These are phyloP conservation scores for Citrus cavaleriei DNA, from an alignment of 345 rosid genomes.

Conservation along the genomic window DNA sequence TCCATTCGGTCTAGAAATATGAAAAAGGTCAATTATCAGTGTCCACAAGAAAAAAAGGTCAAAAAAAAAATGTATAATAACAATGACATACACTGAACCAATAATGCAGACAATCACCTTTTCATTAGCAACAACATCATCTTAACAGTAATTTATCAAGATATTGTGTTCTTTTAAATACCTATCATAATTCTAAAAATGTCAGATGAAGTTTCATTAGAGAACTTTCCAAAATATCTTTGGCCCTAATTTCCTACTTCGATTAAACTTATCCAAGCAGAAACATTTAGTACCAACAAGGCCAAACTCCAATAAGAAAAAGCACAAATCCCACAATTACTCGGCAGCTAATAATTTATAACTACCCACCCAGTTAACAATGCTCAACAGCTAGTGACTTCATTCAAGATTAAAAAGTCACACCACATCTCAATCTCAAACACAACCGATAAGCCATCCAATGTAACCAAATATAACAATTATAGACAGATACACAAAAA, in stretches of 20 bases:
- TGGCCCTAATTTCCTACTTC: not conserved
- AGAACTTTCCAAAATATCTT: not conserved
- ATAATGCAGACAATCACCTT: not conserved
- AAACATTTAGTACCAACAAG: not conserved
- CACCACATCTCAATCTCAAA: not conserved
- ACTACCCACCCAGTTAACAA: too few species aligned
- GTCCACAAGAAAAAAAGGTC: not conserved
- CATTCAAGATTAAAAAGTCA: too few species aligned
- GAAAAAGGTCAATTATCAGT: slow-evolving; percentile 13
- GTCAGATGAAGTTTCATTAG: not conserved
- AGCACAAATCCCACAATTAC: too few species aligned
- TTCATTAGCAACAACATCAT: not conserved
- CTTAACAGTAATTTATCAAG: not conserved
- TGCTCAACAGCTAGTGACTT: too few species aligned
- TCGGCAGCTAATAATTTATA: too few species aligned
- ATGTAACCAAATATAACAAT: not conserved
- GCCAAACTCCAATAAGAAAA: too few species aligned
- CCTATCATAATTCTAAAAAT: not conserved
- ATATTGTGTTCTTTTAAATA: not conserved
- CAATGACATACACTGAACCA: not conserved
- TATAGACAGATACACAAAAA: not conserved
- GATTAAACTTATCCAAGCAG: not conserved
- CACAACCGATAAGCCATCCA: not conserved
- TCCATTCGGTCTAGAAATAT: slow-evolving; percentile 87
- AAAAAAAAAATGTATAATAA: not conserved